Base-by-base conservation (phyloP, 495 filamentous ascomycete genomes). In the Aspergillus taichungensis region DNA sequence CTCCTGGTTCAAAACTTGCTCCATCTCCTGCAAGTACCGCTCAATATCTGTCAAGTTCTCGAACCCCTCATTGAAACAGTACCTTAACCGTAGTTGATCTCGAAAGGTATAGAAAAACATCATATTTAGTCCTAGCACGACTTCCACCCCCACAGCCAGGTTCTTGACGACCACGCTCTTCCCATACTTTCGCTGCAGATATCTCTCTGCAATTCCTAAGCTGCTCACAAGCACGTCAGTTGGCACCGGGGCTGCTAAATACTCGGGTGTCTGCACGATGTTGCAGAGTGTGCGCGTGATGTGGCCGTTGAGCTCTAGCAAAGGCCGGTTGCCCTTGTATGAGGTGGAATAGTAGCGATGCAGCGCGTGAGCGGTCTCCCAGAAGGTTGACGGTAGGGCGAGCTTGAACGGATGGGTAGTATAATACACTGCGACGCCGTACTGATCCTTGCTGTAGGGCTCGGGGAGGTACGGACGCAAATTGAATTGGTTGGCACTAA, bases 21-120 rank as follows among this genome's bases (percentile, higher is more conserved):
- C 10, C 6, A 46, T 34, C 9, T 34, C 44, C n/a, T 40, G 13
- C 44, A 46, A 27, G 32, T 40, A 46, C 12, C 3, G 3, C 11
- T n/a, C 5, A 4, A 46, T 29, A 7, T 27, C 28, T 18, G 32
- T 30, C 3, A 5, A 2, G 10, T n/a, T 18, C 13, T 46, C 35
- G 34, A 33, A 39, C 11, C 12, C 44, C 18, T 41, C 45, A 13
- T 47, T 47, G 13, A 35, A 41, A 11, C 45, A 41, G 33, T 28
- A 47, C 30, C 12, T 32, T 12, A 47, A 2, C 5, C 14, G 45
- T 38, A 47, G 2, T 10, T 28, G 37, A 24, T 35, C 24, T 1
- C 30, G 31, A 24, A 47, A 47, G 0, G 45, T 41, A 18, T 28
- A 47, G n/a, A 47, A 9, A 5, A 41, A 14, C 6, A 47, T 34